Base-by-base conservation (phyloP, 1,284 basidiomycete species). In the Takashimella koratensis region DNA sequence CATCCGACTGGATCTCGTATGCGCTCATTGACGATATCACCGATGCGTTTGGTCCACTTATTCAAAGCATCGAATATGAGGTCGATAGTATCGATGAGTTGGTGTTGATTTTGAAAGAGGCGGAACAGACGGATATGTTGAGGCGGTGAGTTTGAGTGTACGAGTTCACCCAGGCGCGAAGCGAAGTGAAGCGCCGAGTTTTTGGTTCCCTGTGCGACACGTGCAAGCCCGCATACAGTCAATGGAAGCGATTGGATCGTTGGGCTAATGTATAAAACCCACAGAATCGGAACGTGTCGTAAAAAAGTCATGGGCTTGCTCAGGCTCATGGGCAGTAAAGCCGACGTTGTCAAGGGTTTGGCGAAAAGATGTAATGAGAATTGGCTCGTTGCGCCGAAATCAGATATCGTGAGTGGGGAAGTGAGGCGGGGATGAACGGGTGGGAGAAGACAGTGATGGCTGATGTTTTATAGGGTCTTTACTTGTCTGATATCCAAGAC, bases 1-100 rank as follows among this genome's bases (percentile, higher is more conserved):
- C 96, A 0, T 96, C 93, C 3, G 96, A 99, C 77, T 99, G 96
- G 96, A 98, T 99, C 65, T 98, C 94, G 12, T 99, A 99, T 68
- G 96, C 96, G 16, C 84, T 99, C 56, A 98, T 99, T 70, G 96
- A 99, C 77, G 96, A 99, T 78, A 98, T 99, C 71, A 98, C 96
- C 52, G 96, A 99, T 75, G 95, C 94, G 3, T 99, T 99, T 75
- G 96, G 95, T 1, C 96, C 96, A 13, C 83, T 99, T 51, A 98
- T 99, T 67, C 96, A 98, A 75, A 86, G 87, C 68, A 99, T 98
- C 75, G 96, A 99, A 76, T 98, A 98, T 70, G 96, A 98, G 77
- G 96, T 98, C 76, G 96, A 99, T 78, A 90, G 87, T 56, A 98
- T 99, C 63, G 96, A 98, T 69, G 96, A 99, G 78, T 82, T 99